Percentiles rank a stretch among this genome's conserved stretches.
phyloP scores from a whole-genome alignment of 139 green algal genomes.

The Tetraselmis striata region DNA sequence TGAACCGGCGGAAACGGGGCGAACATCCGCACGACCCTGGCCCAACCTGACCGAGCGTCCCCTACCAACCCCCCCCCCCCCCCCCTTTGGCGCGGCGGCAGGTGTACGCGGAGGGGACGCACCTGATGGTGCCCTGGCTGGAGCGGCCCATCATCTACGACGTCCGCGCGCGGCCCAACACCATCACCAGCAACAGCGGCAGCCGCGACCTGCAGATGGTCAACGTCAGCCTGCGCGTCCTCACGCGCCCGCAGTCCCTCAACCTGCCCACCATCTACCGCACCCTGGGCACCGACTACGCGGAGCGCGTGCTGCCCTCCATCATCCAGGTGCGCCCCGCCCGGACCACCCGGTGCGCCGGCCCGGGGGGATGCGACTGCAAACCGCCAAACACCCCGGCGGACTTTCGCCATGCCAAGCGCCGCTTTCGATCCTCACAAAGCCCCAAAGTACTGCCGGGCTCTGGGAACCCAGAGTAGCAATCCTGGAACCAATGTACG shows the following conservation, averaged over 20 bases:
- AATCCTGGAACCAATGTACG: no score
- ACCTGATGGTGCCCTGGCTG: slow-evolving; percentile 97
- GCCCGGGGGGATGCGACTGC: no score
- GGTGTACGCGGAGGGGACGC: slow-evolving; percentile 94
- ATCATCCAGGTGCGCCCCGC: slow-evolving; percentile 96
- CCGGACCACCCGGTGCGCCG: no score
- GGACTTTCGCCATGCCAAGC: no score
- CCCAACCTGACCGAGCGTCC: no score
- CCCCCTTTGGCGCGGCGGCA: slow-evolving; percentile 30
- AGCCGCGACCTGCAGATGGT: slow-evolving; percentile 98
- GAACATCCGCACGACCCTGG: no score
- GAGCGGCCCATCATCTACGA: slow-evolving; percentile 96
- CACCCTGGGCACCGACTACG: slow-evolving; percentile 85
- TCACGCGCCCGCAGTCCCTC: slow-evolving; percentile 82
- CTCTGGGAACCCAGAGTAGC: no score
- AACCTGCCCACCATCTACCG: slow-evolving; percentile 91
- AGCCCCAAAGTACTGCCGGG: no score
- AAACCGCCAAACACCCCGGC: no score
- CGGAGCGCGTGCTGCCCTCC: slow-evolving; percentile 91
- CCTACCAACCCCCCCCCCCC: no score
- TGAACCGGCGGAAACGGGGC: no score
- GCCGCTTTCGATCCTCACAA: no score
- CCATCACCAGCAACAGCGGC: slow-evolving; percentile 85
- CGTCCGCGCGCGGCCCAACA: slow-evolving; percentile 86
- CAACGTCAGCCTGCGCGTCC: slow-evolving; percentile 94